Evolutionary conservation across 2,329 filamentous ascomycete species (phyloP).

Genomic region (Fusarium pseudograminearum): DNA sequence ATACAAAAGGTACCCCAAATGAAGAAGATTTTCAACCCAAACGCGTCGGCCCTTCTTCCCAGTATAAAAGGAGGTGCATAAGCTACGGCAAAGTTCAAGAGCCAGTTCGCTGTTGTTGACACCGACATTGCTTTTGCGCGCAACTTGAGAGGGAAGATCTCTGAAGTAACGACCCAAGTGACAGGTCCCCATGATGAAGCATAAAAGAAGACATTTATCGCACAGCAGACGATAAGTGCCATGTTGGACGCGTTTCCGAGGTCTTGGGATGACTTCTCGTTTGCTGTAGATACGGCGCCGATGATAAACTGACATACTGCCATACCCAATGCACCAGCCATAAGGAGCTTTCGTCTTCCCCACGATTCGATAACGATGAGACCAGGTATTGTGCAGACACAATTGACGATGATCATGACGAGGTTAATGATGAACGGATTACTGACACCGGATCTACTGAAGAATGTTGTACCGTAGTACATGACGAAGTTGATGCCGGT

Average conservation of each 20-base stretch:
- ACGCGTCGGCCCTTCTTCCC: conserved; percentile 74
- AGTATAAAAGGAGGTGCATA: conserved; percentile 85
- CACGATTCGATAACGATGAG: conserved; percentile 80
- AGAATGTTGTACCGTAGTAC: conserved; percentile 81
- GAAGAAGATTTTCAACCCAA: conserved; percentile 81
- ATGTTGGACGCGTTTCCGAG: conserved; percentile 63
- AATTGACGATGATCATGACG: conserved; percentile 82
- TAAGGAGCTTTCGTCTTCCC: conserved; percentile 78
- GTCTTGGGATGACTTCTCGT: conserved; percentile 39
- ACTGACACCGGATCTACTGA: conserved; percentile 68
- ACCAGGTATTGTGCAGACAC: conserved; percentile 80
- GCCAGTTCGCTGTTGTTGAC: conserved; percentile 82
- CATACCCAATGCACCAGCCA: conserved; percentile 82
- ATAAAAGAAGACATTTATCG: conserved; percentile 83
- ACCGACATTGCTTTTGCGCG: conserved; percentile 81
- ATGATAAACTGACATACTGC: conserved; percentile 73
- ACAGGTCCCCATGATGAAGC: conserved; percentile 82
- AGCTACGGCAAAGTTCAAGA: conserved; percentile 82
- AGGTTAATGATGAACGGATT: conserved; percentile 77
- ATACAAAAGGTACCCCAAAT: conserved; percentile 84
- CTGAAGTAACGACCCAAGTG: conserved; percentile 79
- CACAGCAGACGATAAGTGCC: conserved; percentile 72
- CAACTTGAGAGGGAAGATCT: conserved; percentile 77
- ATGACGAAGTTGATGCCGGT: conserved; percentile 82
- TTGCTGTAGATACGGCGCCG: conserved; percentile 69